Conservation (phyloP, 805 yeast genomes). For the Cyberlindnera amylophila region DNA sequence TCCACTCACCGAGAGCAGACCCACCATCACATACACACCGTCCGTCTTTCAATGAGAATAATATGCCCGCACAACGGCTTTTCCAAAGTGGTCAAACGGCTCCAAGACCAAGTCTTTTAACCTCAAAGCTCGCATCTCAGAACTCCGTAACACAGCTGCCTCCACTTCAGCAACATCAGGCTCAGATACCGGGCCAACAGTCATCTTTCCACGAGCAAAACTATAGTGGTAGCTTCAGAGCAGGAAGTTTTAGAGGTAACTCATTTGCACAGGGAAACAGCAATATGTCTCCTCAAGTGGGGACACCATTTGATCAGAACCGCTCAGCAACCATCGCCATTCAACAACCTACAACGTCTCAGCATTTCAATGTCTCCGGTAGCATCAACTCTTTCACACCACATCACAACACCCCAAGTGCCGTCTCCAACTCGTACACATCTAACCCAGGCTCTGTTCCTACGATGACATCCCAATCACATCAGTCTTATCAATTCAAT, state of each 20-base stretch:
- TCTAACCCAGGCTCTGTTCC: slow-evolving; percentile 30
- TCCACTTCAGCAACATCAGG: slow-evolving; percentile 2
- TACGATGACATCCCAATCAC: slow-evolving; percentile 13
- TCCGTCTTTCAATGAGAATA: slow-evolving; percentile 17
- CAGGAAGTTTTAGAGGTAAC: slow-evolving; percentile 1
- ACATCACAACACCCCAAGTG: slow-evolving; percentile 45
- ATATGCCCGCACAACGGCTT: slow-evolving; percentile 6
- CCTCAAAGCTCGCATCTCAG: slow-evolving; percentile 30
- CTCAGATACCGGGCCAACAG: no score
- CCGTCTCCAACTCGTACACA: slow-evolving; percentile 43
- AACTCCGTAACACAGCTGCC: slow-evolving; percentile 14
- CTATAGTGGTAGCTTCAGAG: neutral
- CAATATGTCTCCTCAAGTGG: no score
- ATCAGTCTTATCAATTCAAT: slow-evolving; percentile 22
- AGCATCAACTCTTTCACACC: slow-evolving; percentile 30
- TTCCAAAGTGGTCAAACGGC: slow-evolving; percentile 10
- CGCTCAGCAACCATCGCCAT: slow-evolving; percentile 26
- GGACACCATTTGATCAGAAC: no score
- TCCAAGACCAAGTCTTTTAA: slow-evolving; percentile 28
- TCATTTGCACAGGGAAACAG: neutral
- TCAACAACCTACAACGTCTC: slow-evolving; percentile 28
- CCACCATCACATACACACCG: slow-evolving; percentile 20
- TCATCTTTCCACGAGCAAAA: no score
- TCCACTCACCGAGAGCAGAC: slow-evolving; percentile 26
- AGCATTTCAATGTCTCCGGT: slow-evolving; percentile 26